Conservation (phyloP, 148 eudicot species). For the Amaranthus cruentus region DNA sequence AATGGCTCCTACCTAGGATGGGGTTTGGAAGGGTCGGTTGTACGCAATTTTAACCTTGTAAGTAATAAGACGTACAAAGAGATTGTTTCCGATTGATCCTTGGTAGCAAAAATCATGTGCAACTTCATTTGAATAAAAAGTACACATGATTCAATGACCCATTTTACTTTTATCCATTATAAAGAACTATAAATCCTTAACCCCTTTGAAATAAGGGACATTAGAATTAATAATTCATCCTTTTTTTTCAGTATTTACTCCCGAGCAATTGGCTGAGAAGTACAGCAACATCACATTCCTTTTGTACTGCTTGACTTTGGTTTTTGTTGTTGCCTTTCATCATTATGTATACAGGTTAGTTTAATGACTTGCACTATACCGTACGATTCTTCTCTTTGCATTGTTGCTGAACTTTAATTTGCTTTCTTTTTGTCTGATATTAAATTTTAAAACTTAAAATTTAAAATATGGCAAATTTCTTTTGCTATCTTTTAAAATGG, state of each 20-base stretch:
- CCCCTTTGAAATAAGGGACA: too few relatives aligned
- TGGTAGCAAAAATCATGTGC: too few relatives aligned
- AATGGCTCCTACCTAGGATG: too few relatives aligned
- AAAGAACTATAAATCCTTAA: too few relatives aligned
- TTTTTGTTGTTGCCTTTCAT: slow-evolving; percentile 61
- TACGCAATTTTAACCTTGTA: too few relatives aligned
- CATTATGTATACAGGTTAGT: slow-evolving; percentile 84
- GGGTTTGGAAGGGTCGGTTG: too few relatives aligned
- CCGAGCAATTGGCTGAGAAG: slow-evolving; percentile 90
- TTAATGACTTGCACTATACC: neutral
- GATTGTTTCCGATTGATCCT: too few relatives aligned
- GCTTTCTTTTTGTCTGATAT: neutral
- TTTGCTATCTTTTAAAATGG: neutral
- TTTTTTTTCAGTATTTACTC: slow-evolving; percentile 69
- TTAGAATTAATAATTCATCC: neutral
- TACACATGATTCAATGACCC: too few relatives aligned
- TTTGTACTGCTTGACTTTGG: slow-evolving; percentile 72
- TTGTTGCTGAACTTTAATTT: neutral
- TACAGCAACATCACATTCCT: slow-evolving; percentile 75
- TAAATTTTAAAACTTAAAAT: neutral
- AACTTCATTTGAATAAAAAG: too few relatives aligned
- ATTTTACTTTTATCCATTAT: too few relatives aligned
- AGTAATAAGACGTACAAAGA: too few relatives aligned
- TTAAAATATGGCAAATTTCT: neutral
- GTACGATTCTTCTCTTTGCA: neutral